Conservation (phyloP, 2,329 filamentous ascomycete species). For the Paecilomyces niveus region DNA sequence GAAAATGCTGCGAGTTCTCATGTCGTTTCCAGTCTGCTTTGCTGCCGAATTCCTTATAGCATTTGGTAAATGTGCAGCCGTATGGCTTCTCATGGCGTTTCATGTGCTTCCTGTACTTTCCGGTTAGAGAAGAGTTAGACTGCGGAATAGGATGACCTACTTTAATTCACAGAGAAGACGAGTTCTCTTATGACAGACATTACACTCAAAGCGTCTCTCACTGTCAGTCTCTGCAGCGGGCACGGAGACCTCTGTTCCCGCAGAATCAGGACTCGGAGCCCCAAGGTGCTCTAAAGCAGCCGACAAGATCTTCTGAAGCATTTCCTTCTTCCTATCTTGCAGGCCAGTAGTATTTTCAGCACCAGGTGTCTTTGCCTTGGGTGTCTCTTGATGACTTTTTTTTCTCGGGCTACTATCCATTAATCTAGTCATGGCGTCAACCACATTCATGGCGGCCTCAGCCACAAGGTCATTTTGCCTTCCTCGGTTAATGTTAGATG, state of each 20-base stretch:
- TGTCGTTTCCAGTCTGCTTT: conserved; percentile 95
- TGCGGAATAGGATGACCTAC: conserved; percentile 14
- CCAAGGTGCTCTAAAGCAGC: conserved; percentile 19
- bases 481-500: conserved; percentile 1
- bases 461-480: conserved; percentile 17
- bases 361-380: conserved; percentile 14
- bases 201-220: conserved; percentile 22
- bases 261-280: not conserved
- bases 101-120: conserved; percentile 62
- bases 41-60: conserved; percentile 72
- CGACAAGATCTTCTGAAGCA: conserved; percentile 24
- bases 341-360: conserved; percentile 11
- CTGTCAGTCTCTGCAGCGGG: conserved; percentile 10
- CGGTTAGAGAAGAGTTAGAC: not conserved
- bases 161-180: conserved; percentile 31
- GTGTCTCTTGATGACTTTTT: conserved; percentile 10
- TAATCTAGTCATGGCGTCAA: conserved; percentile 26
- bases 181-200: conserved; percentile 22
- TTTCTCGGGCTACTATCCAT: conserved; percentile 20
- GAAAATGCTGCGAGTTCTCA: conserved; percentile 71
- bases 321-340: conserved; percentile 22
- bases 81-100: conserved; percentile 78
- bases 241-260: not conserved
- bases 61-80: conserved; percentile 66
- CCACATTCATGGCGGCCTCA: conserved; percentile 23